phyloP scores from a whole-genome alignment of 2,329 filamentous ascomycete genomes.

The Pseudogymnoascus sp. region DNA sequence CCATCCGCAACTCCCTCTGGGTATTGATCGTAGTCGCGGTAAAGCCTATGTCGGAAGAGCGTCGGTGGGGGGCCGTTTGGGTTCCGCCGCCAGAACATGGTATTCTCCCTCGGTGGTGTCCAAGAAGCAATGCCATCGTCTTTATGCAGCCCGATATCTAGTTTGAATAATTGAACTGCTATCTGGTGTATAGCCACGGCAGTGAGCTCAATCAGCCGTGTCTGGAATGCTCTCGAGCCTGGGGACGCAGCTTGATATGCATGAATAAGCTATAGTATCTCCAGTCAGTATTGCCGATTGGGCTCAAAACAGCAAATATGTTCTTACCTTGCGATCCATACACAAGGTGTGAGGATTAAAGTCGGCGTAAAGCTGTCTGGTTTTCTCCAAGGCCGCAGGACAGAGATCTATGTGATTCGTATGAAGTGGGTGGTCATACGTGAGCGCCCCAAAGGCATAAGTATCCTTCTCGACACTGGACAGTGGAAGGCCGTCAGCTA shows the following conservation, averaged over 20 bases:
- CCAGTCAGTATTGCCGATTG: no score
- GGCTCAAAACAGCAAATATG: no score
- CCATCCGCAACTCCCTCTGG: constrained; percentile 24
- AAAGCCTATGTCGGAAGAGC: constrained; percentile 24
- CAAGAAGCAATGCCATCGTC: constrained; percentile 21
- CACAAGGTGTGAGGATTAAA: not conserved
- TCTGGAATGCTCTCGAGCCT: constrained; percentile 19
- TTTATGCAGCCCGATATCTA: constrained; percentile 20
- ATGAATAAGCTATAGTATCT: constrained; percentile 19
- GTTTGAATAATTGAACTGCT: constrained; percentile 21
- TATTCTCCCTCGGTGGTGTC: constrained; percentile 18
- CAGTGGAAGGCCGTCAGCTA: constrained; percentile 19
- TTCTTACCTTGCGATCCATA: no score
- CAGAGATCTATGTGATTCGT: constrained; percentile 18
- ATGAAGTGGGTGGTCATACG: constrained; percentile 14
- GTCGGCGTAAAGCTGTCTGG: not conserved
- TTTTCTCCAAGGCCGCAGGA: constrained; percentile 13
- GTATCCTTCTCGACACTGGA: constrained; percentile 9
- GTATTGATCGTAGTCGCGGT: constrained; percentile 25
- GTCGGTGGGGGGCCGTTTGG: constrained; percentile 17
- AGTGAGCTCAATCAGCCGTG: constrained; percentile 28
- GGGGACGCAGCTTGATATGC: constrained; percentile 20
- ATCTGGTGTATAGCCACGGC: constrained; percentile 27
- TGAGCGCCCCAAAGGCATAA: not conserved
- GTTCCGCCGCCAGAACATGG: not conserved